A percentile compares a stretch with the other conserved stretches of the same genome.
These are phyloP conservation scores for Ceratorhiza oryzae-sativae DNA, from an alignment of 1,284 basidiomycete genomes.

Conservation along the genomic window DNA sequence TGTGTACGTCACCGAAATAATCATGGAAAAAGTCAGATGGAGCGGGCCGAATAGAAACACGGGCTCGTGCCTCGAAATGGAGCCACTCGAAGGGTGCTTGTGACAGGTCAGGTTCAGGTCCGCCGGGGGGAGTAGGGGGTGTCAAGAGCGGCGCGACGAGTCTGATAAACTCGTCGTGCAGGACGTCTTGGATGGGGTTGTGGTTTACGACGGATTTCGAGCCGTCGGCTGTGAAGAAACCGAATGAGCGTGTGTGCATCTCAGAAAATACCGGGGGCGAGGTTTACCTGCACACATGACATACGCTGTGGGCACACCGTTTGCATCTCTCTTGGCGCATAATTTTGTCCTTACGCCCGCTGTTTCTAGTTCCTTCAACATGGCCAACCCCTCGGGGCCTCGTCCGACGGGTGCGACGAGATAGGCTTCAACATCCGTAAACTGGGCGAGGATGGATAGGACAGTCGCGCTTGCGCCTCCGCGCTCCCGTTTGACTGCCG, in stretches of 20 bases:
- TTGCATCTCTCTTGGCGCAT: constrained; percentile 73
- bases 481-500: constrained; percentile 67
- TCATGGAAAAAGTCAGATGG: too few species aligned
- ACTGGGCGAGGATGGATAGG: constrained; percentile 74
- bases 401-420: constrained; percentile 77
- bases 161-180: constrained; percentile 81
- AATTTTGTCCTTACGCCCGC: constrained; percentile 72
- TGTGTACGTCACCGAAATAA: too few species aligned
- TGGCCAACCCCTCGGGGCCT: constrained; percentile 67
- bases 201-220: constrained; percentile 73
- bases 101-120: constrained; percentile 21
- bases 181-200: constrained; percentile 81
- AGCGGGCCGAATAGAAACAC: too few species aligned
- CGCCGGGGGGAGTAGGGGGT: constrained; percentile 38
- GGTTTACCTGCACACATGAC: constrained; percentile 56
- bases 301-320: constrained; percentile 81
- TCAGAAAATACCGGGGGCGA: too few species aligned
- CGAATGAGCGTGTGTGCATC: not conserved
- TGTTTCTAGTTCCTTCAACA: constrained; percentile 68
- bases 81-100: constrained; percentile 78
- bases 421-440: constrained; percentile 66
- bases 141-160: constrained; percentile 72
- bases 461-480: constrained; percentile 75
- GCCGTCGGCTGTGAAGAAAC: constrained; percentile 58
- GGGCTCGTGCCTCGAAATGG: constrained; percentile 75